A percentile compares a stretch with the other conserved stretches of the same genome.
Conservation (phyloP, 768 basidiomycete species). For the Suillus sp. region DNA sequence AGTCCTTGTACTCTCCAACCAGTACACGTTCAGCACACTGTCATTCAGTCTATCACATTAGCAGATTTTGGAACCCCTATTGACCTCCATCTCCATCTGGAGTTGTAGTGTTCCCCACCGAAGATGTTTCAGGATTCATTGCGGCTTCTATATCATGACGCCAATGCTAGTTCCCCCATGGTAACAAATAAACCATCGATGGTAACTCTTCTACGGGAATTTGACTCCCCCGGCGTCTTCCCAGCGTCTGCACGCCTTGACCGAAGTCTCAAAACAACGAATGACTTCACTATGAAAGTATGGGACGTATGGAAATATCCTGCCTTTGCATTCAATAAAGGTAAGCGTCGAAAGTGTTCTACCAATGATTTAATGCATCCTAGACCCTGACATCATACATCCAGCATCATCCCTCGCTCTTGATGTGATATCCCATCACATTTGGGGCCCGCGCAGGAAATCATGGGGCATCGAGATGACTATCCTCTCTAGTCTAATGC, state of each 20-base stretch:
- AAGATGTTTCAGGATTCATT: slow-evolving; percentile 30
- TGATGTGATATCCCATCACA: slow-evolving; percentile 75
- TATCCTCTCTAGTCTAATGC: slow-evolving; percentile 79
- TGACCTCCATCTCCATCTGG: not conserved
- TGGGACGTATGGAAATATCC: slow-evolving; percentile 78
- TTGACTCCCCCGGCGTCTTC: slow-evolving; percentile 64
- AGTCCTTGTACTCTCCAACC: not conserved
- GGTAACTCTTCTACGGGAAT: slow-evolving; percentile 44
- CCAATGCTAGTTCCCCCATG: slow-evolving; percentile 20
- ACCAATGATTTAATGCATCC: not conserved
- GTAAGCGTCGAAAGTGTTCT: slow-evolving; percentile 34
- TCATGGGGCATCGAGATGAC: slow-evolving; percentile 98
- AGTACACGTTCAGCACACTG: not conserved
- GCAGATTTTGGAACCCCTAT: not conserved
- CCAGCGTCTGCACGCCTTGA: slow-evolving; percentile 78
- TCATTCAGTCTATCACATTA: not conserved
- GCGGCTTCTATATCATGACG: slow-evolving; percentile 20
- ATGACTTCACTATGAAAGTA: slow-evolving; percentile 55
- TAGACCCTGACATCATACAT: not conserved
- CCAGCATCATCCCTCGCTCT: slow-evolving; percentile 45
- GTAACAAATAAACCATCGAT: slow-evolving; percentile 17
- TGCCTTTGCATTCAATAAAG: slow-evolving; percentile 65
- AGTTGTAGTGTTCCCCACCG: not conserved
- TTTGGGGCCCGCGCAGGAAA: slow-evolving; percentile 86
- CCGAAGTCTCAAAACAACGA: slow-evolving; percentile 61